These are phyloP conservation scores for Eimeria acervulina DNA, from an alignment of 169 alveolate genomes.

Conservation along the genomic window DNA sequence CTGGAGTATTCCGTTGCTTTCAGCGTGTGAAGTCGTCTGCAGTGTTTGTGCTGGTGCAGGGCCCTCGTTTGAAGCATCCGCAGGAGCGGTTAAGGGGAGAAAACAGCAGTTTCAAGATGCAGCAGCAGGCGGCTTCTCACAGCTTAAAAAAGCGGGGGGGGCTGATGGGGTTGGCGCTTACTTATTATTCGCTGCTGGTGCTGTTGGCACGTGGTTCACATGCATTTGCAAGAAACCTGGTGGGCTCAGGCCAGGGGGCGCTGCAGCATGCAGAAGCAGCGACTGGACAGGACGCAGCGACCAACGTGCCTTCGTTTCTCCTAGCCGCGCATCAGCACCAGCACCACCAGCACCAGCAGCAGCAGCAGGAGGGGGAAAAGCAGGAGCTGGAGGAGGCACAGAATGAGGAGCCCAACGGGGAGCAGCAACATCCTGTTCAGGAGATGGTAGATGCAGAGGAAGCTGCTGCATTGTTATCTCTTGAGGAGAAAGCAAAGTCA, in stretches of 20 bases:
- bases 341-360: background rate
- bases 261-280: background rate
- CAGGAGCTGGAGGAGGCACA: background rate
- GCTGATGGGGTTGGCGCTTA: background rate
- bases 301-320: background rate
- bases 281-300: background rate
- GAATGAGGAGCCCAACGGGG: background rate
- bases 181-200: background rate
- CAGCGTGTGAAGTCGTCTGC: background rate
- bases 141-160: background rate
- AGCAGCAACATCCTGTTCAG: background rate
- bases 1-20: no score
- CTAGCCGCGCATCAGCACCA: background rate
- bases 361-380: background rate
- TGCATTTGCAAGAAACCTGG: background rate
- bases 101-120: background rate
- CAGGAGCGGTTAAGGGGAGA: background rate
- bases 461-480: background rate
- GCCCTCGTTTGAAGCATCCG: background rate
- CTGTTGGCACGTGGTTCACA: background rate
- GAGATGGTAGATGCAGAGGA: background rate
- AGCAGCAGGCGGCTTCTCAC: background rate
- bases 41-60: background rate
- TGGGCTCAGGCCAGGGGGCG: conserved; percentile 1
- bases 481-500: background rate